A percentile compares a stretch with the other conserved stretches of the same genome.
phyloP scores from a whole-genome alignment of 805 yeast genomes.

The Candida ortonii region DNA sequence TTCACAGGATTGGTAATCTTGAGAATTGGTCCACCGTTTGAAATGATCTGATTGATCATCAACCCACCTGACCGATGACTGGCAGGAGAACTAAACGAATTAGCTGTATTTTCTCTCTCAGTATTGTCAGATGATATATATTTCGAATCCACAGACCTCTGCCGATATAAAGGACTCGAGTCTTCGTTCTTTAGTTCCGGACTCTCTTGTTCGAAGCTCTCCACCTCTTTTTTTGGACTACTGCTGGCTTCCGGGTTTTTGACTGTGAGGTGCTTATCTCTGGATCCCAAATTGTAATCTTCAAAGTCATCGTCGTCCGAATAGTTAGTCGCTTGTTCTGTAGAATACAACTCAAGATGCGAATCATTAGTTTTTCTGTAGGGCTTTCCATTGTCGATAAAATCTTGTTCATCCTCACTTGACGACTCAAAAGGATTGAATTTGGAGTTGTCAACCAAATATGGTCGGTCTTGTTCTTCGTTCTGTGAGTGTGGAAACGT shows the following conservation, averaged over 20 bases:
- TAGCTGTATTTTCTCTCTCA: background rate
- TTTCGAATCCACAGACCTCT: conserved; percentile 13
- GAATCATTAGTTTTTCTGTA: background rate
- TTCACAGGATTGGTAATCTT: conserved; percentile 4
- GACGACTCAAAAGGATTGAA: conserved; percentile 5
- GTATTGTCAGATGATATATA: background rate
- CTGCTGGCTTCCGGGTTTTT: conserved; percentile 5
- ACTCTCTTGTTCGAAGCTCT: conserved; percentile 1
- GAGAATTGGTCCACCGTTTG: background rate
- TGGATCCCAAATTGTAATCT: conserved; percentile 1
- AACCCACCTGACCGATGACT: conserved; percentile 1
- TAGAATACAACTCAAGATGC: conserved; percentile 13
- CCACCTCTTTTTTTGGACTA: background rate
- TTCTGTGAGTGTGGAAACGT: no score
- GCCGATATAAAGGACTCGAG: conserved; percentile 14
- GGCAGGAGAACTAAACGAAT: conserved; percentile 1
- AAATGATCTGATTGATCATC: conserved; percentile 1
- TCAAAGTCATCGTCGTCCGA: conserved; percentile 4
- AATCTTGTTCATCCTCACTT: conserved; percentile 2
- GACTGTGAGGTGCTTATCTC: conserved; percentile 1
- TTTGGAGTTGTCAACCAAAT: no score
- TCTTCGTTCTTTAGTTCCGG: conserved; percentile 3
- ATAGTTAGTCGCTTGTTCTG: conserved; percentile 7
- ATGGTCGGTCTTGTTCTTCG: no score
- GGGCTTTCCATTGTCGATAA: background rate